phyloP scores from a whole-genome alignment of 78 protist species.

The Emiliania huxleyi region DNA sequence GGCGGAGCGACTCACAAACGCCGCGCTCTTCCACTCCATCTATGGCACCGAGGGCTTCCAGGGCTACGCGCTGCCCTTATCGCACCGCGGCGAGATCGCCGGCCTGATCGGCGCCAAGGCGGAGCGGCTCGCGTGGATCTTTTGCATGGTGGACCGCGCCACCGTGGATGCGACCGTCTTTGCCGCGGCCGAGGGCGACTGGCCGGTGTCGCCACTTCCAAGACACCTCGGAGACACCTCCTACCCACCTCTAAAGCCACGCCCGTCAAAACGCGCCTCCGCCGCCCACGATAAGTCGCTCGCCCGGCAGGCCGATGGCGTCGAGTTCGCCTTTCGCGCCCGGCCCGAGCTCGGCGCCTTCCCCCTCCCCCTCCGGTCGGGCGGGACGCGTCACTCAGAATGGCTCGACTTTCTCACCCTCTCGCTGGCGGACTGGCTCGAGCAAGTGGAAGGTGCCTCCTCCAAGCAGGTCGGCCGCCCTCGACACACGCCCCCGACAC shows the following conservation, averaged over 20 bases:
- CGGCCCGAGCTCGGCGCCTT: conserved; percentile 26
- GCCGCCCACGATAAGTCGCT: no score
- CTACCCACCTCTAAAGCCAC: no score
- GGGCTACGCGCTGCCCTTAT: not conserved
- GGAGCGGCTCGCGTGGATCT: conserved; percentile 8
- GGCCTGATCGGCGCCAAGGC: not conserved
- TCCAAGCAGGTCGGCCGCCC: not conserved
- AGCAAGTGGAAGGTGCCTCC: conserved; percentile 16
- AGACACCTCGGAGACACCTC: no score
- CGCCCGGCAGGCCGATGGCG: no score
- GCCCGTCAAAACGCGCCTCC: no score
- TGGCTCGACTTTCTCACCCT: not conserved
- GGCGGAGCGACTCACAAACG: not conserved
- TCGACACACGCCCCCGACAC: no score
- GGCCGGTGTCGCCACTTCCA: no score
- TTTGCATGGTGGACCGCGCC: conserved; percentile 19
- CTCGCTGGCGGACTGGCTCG: conserved; percentile 22
- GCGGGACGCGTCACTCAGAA: not conserved
- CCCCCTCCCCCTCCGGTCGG: not conserved
- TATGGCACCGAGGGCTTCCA: conserved; percentile 41
- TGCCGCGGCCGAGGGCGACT: not conserved
- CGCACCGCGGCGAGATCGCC: not conserved
- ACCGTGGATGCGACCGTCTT: not conserved
- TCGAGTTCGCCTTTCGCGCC: not conserved
- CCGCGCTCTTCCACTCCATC: conserved; percentile 25